Conservation (phyloP, 2,329 filamentous ascomycete genomes). For the Venturia pyrina region DNA sequence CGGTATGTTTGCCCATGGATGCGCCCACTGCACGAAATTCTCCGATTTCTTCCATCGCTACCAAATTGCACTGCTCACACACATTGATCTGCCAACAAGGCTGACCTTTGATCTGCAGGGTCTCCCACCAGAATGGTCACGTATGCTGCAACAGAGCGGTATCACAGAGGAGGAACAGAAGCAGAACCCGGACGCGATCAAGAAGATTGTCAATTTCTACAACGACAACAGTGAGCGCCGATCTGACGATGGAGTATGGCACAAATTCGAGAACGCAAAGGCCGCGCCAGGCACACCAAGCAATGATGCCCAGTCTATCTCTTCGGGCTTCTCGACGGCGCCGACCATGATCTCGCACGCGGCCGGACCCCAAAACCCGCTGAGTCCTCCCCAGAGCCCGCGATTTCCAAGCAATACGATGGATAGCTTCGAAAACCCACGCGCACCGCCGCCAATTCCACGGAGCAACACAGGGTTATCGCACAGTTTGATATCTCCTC, state of each 20-base stretch:
- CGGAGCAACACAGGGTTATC: slow-evolving; percentile 26
- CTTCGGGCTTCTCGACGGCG: slow-evolving; percentile 15
- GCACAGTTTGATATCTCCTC: slow-evolving; percentile 28
- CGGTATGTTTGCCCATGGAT: slow-evolving; percentile 45
- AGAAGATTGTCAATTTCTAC: slow-evolving; percentile 94
- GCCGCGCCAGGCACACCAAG: slow-evolving; percentile 24
- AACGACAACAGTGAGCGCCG: slow-evolving; percentile 80
- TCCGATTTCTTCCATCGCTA: not conserved
- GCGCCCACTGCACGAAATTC: not conserved
- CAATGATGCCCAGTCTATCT: slow-evolving; percentile 29
- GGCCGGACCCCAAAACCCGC: slow-evolving; percentile 35
- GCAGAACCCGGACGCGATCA: slow-evolving; percentile 89
- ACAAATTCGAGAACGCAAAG: slow-evolving; percentile 89
- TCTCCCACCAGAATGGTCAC: slow-evolving; percentile 95
- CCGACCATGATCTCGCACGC: slow-evolving; percentile 23
- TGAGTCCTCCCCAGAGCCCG: slow-evolving; percentile 73
- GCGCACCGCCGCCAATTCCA: slow-evolving; percentile 84
- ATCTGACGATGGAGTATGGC: slow-evolving; percentile 79
- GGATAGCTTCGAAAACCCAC: slow-evolving; percentile 93
- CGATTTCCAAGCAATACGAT: slow-evolving; percentile 69
- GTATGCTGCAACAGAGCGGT: slow-evolving; percentile 86
- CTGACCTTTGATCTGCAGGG: slow-evolving; percentile 45
- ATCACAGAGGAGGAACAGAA: slow-evolving; percentile 94
- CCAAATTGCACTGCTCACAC: not conserved
- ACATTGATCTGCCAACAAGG: not conserved